Percentiles rank a stretch among this genome's conserved stretches.
phyloP scores from a whole-genome alignment of 1,284 basidiomycete genomes.

The Boletus mariae region DNA sequence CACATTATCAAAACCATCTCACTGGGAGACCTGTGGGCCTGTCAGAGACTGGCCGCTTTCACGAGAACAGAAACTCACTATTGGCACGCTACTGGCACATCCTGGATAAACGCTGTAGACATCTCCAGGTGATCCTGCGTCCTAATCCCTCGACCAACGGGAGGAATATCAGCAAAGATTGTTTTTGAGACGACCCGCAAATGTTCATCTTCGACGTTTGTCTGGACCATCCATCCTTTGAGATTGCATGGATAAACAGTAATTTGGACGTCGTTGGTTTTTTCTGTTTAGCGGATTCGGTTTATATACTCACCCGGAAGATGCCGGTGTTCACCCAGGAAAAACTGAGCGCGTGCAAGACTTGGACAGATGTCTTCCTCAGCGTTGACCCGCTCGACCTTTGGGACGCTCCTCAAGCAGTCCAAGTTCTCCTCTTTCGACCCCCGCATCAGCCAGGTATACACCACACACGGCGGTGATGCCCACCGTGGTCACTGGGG shows the following conservation, averaged over 20 bases:
- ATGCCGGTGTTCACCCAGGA: constrained; percentile 21
- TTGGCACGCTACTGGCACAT: no score
- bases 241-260: constrained; percentile 56
- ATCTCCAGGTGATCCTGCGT: constrained; percentile 86
- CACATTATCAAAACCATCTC: no score
- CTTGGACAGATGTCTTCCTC: constrained; percentile 31
- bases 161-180: constrained; percentile 84
- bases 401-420: constrained; percentile 65
- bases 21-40: no score
- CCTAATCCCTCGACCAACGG: constrained; percentile 82
- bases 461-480: constrained; percentile 62
- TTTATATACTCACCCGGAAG: constrained; percentile 23
- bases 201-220: constrained; percentile 71
- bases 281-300: constrained; percentile 5
- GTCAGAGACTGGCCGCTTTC: no score
- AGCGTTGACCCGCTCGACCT: constrained; percentile 52
- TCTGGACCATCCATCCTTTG: constrained; percentile 78
- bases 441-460: constrained; percentile 68
- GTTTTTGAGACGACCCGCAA: constrained; percentile 70
- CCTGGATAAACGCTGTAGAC: constrained; percentile 40
- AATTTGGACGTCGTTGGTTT: constrained; percentile 67
- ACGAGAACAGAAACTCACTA: no score
- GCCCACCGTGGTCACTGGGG: constrained; percentile 75
- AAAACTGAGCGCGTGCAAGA: not conserved
- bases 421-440: constrained; percentile 78